Evolutionary conservation across 345 rosid species (phyloP).

Genomic region (Luvunga scandens): DNA sequence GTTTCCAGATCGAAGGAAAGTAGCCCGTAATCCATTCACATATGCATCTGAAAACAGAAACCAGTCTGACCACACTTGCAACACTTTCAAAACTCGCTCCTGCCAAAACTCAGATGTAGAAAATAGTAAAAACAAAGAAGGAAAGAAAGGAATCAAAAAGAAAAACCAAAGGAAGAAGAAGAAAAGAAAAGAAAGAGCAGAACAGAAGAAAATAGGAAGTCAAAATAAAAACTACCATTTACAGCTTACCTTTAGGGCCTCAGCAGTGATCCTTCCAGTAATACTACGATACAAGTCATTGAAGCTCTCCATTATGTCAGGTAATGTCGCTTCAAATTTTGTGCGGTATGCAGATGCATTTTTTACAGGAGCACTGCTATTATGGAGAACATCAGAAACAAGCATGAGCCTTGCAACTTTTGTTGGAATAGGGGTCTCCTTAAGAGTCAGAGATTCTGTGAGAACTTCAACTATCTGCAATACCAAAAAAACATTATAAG

Average conservation of each 20-base stretch:
- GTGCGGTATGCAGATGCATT: constrained; percentile 99
- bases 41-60: constrained; percentile 99
- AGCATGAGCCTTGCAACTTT: constrained; percentile 95
- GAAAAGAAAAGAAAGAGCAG: too few species aligned
- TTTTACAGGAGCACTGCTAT: constrained; percentile 97
- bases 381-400: constrained; percentile 85
- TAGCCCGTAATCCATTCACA: constrained; percentile 89
- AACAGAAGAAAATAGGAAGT: constrained; percentile 4
- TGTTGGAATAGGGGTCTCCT: constrained; percentile 93
- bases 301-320: constrained; percentile 98
- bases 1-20: constrained; percentile 83
- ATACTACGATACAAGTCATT: constrained; percentile 90
- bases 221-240: constrained; percentile 3
- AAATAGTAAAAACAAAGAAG: background rate
- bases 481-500: background rate
- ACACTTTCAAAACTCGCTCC: constrained; percentile 96
- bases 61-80: constrained; percentile 99
- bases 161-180: too few species aligned
- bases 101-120: constrained; percentile 30
- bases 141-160: too few species aligned
- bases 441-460: constrained; percentile 94
- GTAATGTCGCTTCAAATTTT: constrained; percentile 86
- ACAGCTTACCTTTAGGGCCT: constrained; percentile 80
- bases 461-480: constrained; percentile 93
- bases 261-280: constrained; percentile 98